These are phyloP conservation scores for Fagopyrum homotropicum DNA, from an alignment of 148 eudicot species.

Conservation along the genomic window DNA sequence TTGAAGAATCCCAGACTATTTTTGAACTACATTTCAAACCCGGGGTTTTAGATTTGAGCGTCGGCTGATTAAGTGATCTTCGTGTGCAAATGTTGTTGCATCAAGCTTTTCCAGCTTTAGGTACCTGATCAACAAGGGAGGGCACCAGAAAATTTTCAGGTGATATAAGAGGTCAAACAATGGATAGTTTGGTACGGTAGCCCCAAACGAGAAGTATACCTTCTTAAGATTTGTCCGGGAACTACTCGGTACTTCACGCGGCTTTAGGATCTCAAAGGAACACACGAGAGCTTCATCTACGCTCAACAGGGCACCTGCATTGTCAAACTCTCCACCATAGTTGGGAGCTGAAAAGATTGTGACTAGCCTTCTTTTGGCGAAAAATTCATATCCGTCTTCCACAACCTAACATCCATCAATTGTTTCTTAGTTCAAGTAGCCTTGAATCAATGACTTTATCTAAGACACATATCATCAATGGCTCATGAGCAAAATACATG, in stretches of 20 bases:
- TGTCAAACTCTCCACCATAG: conserved; percentile 93
- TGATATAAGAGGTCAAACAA: neutral
- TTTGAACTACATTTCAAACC: neutral
- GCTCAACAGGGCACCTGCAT: conserved; percentile 85
- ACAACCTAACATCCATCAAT: conserved; percentile 53
- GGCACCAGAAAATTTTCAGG: neutral
- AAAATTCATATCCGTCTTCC: conserved; percentile 95
- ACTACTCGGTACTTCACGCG: conserved; percentile 44
- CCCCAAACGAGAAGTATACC: conserved; percentile 29
- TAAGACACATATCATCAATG: neutral
- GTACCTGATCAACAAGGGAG: conserved; percentile 37
- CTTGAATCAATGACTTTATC: neutral
- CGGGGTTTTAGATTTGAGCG: neutral
- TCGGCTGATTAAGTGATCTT: neutral
- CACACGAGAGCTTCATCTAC: conserved; percentile 67
- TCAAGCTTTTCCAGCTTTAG: conserved; percentile 43
- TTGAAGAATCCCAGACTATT: conserved; percentile 1
- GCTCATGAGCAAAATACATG: neutral
- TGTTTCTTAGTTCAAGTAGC: neutral
- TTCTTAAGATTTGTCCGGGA: conserved; percentile 64
- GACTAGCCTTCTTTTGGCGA: conserved; percentile 75
- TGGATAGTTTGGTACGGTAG: neutral
- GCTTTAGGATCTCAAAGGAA: conserved; percentile 80
- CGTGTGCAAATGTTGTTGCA: neutral
- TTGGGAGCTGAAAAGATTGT: conserved; percentile 95